Conservation (phyloP, 2,329 filamentous ascomycete species). For the Calonectria leucothoes region DNA sequence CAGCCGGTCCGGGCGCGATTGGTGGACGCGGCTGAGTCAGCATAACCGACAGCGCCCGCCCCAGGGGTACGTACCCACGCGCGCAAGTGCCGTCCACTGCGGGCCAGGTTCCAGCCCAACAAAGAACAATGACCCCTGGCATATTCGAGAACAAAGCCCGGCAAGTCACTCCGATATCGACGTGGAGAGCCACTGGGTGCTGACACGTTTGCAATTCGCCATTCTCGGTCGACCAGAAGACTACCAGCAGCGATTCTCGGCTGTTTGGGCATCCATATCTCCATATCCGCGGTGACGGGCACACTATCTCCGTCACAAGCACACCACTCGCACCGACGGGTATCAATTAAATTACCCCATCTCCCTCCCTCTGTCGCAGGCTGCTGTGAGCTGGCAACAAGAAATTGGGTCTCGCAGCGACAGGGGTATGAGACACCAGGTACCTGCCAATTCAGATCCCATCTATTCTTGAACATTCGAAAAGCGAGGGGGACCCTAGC, state of each 20-base stretch:
- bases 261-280: slow-evolving; percentile 1
- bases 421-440: slow-evolving; percentile 19
- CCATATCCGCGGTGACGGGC: not conserved
- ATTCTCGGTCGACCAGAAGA: slow-evolving; percentile 3
- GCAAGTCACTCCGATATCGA: slow-evolving; percentile 12
- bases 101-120: slow-evolving; percentile 13
- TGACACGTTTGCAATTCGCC: slow-evolving; percentile 23
- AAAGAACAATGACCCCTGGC: not conserved
- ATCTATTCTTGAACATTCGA: slow-evolving; percentile 2
- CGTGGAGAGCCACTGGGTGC: slow-evolving; percentile 9
- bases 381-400: slow-evolving; percentile 2
- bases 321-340: not conserved
- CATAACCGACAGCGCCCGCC: not conserved
- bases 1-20: slow-evolving; percentile 11
- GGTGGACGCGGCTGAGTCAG: slow-evolving; percentile 10
- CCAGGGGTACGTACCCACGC: slow-evolving; percentile 1
- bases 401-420: slow-evolving; percentile 1
- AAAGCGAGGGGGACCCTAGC: slow-evolving; percentile 1
- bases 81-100: not conserved
- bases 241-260: not conserved
- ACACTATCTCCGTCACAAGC: not conserved
- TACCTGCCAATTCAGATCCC: not conserved
- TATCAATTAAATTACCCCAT: slow-evolving; percentile 2
- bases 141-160: slow-evolving; percentile 9
- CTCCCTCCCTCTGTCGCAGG: not conserved